Evolutionary conservation across 75 land plant species (phyloP).

Genomic region (Cupressus sempervirens): DNA sequence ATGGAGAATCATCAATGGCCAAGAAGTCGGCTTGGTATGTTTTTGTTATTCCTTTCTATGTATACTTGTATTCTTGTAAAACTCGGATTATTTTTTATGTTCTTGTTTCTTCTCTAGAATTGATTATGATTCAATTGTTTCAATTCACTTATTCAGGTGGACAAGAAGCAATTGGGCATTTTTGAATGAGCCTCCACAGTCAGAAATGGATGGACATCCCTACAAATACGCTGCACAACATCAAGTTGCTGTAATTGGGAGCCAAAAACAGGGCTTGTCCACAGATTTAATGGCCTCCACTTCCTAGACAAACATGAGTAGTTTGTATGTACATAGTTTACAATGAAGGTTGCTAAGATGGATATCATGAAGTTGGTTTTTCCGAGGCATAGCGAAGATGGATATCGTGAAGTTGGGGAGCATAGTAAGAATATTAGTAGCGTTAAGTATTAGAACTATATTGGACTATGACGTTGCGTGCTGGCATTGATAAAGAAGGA

Average conservation of each 20-base stretch:
- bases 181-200: slow-evolving; percentile 68
- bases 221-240: slow-evolving; percentile 15
- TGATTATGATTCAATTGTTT: neutral
- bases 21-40: neutral
- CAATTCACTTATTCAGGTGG: slow-evolving; percentile 46
- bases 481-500: too few relatives aligned
- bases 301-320: too few relatives aligned
- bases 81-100: neutral
- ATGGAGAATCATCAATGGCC: neutral
- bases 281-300: too few relatives aligned
- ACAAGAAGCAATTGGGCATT: slow-evolving; percentile 72
- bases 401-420: too few relatives aligned
- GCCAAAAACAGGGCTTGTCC: neutral
- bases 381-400: too few relatives aligned
- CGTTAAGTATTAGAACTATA: too few relatives aligned
- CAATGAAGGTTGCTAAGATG: too few relatives aligned
- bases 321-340: too few relatives aligned
- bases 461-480: too few relatives aligned
- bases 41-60: neutral
- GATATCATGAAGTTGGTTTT: too few relatives aligned
- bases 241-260: neutral
- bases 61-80: neutral
- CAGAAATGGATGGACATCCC: neutral
- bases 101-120: neutral
- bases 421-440: too few relatives aligned